Base-by-base conservation (phyloP, 2,329 filamentous ascomycete genomes). In the Xylariaceae sp. region DNA sequence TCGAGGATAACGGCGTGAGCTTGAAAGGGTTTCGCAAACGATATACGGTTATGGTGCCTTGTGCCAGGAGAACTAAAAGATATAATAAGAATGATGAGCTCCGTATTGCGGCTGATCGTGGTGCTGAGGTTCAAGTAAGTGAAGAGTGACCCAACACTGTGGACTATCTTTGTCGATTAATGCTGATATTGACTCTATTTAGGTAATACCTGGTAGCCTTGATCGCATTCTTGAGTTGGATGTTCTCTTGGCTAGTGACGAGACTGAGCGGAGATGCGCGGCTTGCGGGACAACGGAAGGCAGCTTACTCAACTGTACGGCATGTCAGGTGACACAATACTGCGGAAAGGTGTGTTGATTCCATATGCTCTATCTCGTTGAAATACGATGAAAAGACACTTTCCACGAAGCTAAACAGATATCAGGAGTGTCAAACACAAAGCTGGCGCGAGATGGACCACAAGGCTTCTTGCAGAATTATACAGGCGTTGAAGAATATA, bases 241-340 rank as follows among this genome's bases (percentile, higher is more conserved):
- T 5, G 42, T 33, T 2, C 33, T 54, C 13, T 6, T 56, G 14
- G 9, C 34, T 10, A 16, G 13, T 16, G 10, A 9, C 9, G 49
- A 47, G 2, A 53, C 39, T 12, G 51, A 38, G 1, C 48, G 54
- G 36, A 65, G 56, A 43, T 67, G 60, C 14, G 63, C 61, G 47
- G 63, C 56, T 17, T 66, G 62, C 16, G 63, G 62, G 13, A 56
- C 54, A 51, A 53, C 28, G 5, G 63, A 60, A 10, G 61, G 55
- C n/a, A 44, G 49, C 48, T 48, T 74, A 56, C 68, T 64, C 61
- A 71, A 63, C 58, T 78, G 75, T 56, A 73, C 70, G 11, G 74
- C 72, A 9, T 78, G 75, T 56, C 68, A 67, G 19, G 68, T 67
- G 55, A 71, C 68, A n/a, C 66, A 64, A 53, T 79, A 79, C 61